These are phyloP conservation scores for barley (Hordeum vulgare) DNA, from an alignment of 176 grass and related monocot species.

Conservation along the genomic window DNA sequence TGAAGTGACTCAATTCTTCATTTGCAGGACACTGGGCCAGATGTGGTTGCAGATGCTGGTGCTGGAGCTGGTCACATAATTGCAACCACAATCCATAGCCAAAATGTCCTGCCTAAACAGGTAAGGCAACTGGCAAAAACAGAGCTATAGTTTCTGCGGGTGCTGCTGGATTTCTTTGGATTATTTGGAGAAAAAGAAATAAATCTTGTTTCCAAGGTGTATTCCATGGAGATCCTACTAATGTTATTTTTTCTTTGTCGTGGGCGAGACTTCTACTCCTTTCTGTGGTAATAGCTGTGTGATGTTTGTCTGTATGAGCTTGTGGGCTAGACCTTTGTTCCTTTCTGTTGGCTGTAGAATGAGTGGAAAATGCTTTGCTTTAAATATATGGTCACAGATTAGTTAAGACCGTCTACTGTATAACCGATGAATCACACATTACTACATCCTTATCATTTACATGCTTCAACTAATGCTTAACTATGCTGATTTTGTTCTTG, in stretches of 20 bases:
- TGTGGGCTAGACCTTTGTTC: too few species aligned
- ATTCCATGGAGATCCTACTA: too few species aligned
- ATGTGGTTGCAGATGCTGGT: slow-evolving; percentile 44
- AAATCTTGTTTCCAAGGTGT: too few species aligned
- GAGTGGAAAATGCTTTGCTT: too few species aligned
- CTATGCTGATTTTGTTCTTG: neutral
- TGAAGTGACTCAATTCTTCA: slow-evolving; percentile 20
- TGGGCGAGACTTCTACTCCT: too few species aligned
- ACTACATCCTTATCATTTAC: neutral
- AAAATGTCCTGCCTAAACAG: slow-evolving; percentile 74
- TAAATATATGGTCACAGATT: neutral
- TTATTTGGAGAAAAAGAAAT: neutral
- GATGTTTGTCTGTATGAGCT: too few species aligned
- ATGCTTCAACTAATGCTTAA: neutral
- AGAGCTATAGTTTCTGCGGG: too few species aligned
- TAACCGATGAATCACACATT: slow-evolving; percentile 2
- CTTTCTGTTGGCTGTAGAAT: too few species aligned
- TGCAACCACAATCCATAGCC: slow-evolving; percentile 47
- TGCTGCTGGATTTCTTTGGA: too few species aligned
- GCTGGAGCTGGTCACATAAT: slow-evolving; percentile 59
- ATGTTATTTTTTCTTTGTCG: too few species aligned
- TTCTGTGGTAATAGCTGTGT: too few species aligned
- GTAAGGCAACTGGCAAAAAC: neutral
- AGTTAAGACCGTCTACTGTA: neutral
- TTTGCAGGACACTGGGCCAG: slow-evolving; percentile 52